Conservation (phyloP, 805 yeast species). For the Yarrowia deformans region DNA sequence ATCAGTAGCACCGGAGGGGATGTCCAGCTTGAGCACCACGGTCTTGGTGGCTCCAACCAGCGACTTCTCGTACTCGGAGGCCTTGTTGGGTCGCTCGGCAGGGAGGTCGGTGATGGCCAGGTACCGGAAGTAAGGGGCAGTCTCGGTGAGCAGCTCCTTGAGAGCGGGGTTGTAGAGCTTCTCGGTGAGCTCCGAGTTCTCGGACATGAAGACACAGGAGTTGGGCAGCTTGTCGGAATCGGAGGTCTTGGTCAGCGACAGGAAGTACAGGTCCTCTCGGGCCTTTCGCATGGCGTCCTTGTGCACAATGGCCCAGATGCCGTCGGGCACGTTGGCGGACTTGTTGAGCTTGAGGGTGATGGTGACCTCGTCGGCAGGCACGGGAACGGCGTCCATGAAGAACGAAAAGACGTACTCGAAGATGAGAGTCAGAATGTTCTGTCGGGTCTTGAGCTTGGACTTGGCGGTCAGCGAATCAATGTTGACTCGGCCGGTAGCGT, state of each 20-base stretch:
- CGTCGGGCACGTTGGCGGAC: constrained; percentile 65
- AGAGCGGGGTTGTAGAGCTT: constrained; percentile 61
- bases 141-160: constrained; percentile 55
- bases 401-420: constrained; percentile 68
- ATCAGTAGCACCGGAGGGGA: constrained; percentile 61
- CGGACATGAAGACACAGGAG: constrained; percentile 87
- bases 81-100: constrained; percentile 67
- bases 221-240: constrained; percentile 75
- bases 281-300: constrained; percentile 79
- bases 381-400: constrained; percentile 55
- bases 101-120: constrained; percentile 88
- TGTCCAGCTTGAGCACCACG: constrained; percentile 60
- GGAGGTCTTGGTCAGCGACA: constrained; percentile 82
- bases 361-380: constrained; percentile 64
- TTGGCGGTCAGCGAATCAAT: constrained; percentile 67
- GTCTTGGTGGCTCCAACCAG: constrained; percentile 47
- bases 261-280: constrained; percentile 78
- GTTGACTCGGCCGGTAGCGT: constrained; percentile 89
- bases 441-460: constrained; percentile 76
- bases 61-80: constrained; percentile 61
- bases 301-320: constrained; percentile 83
- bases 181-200: constrained; percentile 80
- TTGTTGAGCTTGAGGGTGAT: constrained; percentile 69
- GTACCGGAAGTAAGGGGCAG: constrained; percentile 62
- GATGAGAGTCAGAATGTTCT: constrained; percentile 71